Base-by-base conservation (phyloP, 177 flowering plant genomes). In the Vitis hybrid region DNA sequence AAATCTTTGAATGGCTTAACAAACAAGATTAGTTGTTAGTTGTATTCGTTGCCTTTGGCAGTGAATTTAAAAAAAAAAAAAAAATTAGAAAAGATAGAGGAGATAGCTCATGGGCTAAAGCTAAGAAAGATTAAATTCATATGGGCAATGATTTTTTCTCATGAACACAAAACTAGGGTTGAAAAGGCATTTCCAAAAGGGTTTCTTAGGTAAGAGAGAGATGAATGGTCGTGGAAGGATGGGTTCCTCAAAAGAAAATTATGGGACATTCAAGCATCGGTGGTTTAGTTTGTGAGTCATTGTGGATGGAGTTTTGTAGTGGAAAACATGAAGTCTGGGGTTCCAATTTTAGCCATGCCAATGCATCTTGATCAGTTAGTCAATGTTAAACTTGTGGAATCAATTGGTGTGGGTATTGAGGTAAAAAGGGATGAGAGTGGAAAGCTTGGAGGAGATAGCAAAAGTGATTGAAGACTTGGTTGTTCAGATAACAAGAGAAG, bases 91-190 rank as follows among this genome's bases (percentile, higher is more conserved):
- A 1, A 19, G 1, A 19, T 19, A 19, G 21, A 19, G 1, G 21
- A 19, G 1, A 19, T 19, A 19, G 1, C 21, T 19, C 21, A 19
- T 19, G 21, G 21, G 61, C 32, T 34, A 6, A 39, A 78, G 70
- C 65, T 72, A 2, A 80, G 79, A 73, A 23, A 55, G 2, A 72
- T 75, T 18, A 70, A 64, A 11, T 80, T 80, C 66, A 67, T 80
- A 1, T 80, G 81, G 83, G 83, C 75, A 0, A 10, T 80, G 1
- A 80, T 75, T 54, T 80, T 75, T 65, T 75, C 70, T 8, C 30
- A 26, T 26, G 30, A 26, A 26, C 3, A 26, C 4, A 26, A 26
- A 26, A 26, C 30, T 26, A 26, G 30, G 30, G 30, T 26, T 26
- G 4, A 26, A 26, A 64, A 65, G 13, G 74, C 49, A 17, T 30